Percentiles rank a stretch among this genome's conserved stretches.
phyloP scores from a whole-genome alignment of 164 flowering plant species.

The Annona cherimola region DNA sequence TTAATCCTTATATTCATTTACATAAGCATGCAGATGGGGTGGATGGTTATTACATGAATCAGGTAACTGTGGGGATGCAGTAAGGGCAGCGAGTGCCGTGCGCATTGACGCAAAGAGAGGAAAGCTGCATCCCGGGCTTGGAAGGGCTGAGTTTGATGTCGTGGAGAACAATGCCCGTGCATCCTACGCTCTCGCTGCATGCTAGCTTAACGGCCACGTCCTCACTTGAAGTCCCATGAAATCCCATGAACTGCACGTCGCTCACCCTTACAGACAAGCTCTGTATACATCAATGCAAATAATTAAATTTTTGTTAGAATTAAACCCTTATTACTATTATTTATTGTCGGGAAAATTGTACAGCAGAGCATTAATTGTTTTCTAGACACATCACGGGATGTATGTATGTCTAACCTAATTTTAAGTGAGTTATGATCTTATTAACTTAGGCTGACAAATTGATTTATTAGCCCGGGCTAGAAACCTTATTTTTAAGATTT shows the following conservation, averaged over 20 bases:
- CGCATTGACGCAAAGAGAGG: background rate
- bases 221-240: background rate
- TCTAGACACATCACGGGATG: background rate
- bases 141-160: background rate
- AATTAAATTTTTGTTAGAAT: background rate
- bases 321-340: background rate
- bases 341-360: background rate
- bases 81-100: background rate
- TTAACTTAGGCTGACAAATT: too few species aligned
- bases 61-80: background rate
- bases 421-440: too few species aligned
- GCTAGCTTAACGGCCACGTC: background rate
- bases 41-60: background rate
- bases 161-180: conserved; percentile 1
- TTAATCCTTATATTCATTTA: too few species aligned
- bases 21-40: too few species aligned
- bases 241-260: background rate
- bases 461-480: too few species aligned
- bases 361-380: background rate
- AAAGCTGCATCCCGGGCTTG: background rate
- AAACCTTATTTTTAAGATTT: too few species aligned
- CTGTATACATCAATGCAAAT: background rate
- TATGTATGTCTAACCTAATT: too few species aligned
- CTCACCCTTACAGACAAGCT: background rate
- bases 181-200: background rate